Conservation (phyloP, 805 yeast species). For the Barnettozyma populi region DNA sequence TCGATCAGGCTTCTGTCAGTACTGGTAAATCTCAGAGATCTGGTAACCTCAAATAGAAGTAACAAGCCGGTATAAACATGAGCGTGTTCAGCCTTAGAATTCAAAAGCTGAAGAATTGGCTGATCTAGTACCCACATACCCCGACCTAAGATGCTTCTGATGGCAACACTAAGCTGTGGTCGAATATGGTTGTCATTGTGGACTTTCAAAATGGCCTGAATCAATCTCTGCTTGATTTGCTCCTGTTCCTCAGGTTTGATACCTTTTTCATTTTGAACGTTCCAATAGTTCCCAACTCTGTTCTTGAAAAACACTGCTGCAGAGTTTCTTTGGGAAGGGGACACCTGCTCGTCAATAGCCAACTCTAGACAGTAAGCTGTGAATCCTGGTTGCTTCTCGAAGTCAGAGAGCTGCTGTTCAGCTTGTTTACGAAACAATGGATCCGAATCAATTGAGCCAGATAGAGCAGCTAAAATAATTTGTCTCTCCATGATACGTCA, state of each 20-base stretch:
- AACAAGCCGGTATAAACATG: conserved; percentile 50
- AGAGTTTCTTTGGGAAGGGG: conserved; percentile 45
- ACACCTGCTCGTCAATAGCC: conserved; percentile 38
- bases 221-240: conserved; percentile 46
- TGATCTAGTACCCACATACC: conserved; percentile 33
- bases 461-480: conserved; percentile 42
- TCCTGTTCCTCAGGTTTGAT: conserved; percentile 46
- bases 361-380: conserved; percentile 48
- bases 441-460: conserved; percentile 51
- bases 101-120: conserved; percentile 31
- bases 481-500: conserved; percentile 35
- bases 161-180: conserved; percentile 53
- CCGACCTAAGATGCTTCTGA: conserved; percentile 46
- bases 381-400: conserved; percentile 53
- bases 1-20: conserved; percentile 47
- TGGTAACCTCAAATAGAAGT: conserved; percentile 48
- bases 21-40: conserved; percentile 51
- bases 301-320: conserved; percentile 69
- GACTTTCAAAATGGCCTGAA: conserved; percentile 44
- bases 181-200: conserved; percentile 38
- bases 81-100: conserved; percentile 30
- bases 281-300: conserved; percentile 52
- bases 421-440: conserved; percentile 45
- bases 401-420: conserved; percentile 44
- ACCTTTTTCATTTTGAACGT: conserved; percentile 24